Conservation (phyloP, 768 basidiomycete species). For the Mycena indigotica region DNA sequence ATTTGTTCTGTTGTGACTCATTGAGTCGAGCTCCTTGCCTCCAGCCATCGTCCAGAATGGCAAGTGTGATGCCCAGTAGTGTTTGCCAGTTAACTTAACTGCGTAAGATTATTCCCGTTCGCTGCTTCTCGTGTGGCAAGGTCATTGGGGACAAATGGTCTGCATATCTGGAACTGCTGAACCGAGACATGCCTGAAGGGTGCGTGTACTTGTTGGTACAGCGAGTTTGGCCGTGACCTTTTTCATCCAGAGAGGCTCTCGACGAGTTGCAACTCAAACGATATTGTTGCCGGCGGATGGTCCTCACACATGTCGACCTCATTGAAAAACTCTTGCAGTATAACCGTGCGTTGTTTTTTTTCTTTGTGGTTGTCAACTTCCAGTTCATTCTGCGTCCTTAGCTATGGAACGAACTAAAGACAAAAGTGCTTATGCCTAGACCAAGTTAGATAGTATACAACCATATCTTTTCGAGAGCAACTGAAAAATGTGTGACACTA, state of each 20-base stretch:
- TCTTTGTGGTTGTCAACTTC: neutral
- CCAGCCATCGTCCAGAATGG: conserved; percentile 8
- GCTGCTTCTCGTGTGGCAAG: conserved; percentile 96
- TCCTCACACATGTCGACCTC: conserved; percentile 94
- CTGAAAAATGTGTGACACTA: conserved; percentile 8
- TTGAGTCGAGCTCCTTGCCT: neutral
- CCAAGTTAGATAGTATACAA: neutral
- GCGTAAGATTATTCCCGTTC: conserved; percentile 87
- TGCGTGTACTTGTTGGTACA: conserved; percentile 41
- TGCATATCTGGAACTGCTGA: conserved; percentile 78
- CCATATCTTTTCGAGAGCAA: neutral
- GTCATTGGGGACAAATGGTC: conserved; percentile 98
- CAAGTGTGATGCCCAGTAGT: neutral
- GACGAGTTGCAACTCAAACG: conserved; percentile 88
- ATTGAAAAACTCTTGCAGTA: conserved; percentile 97
- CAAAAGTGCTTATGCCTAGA: conserved; percentile 5
- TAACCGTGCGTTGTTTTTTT: conserved; percentile 66
- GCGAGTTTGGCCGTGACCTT: neutral
- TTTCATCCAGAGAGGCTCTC: conserved; percentile 62
- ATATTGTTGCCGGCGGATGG: conserved; percentile 97
- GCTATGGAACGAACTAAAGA: conserved; percentile 27
- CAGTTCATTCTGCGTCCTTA: too few species aligned
- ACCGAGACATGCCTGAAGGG: conserved; percentile 87
- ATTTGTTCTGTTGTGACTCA: neutral
- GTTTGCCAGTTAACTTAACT: neutral